Percentiles rank a stretch among this genome's conserved stretches.
Evolutionary conservation across 495 filamentous ascomycete genomes (phyloP).

Genomic region (Cercophora sp.): DNA sequence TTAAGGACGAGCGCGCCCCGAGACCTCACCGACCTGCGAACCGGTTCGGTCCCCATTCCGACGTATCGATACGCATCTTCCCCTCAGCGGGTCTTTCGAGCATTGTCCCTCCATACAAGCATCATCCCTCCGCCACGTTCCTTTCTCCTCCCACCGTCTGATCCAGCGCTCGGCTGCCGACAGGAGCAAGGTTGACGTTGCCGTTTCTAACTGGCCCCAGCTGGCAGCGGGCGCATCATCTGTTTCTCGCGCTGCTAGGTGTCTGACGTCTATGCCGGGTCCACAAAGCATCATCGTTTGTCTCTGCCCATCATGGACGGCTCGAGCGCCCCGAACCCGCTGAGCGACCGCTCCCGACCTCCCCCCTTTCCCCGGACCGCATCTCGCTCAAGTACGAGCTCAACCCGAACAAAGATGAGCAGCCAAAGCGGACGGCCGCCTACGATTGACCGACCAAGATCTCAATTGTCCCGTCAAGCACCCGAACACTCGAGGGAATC

Average conservation of each 20-base stretch:
- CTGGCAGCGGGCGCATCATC: neutral
- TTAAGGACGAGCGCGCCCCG: constrained; percentile 16
- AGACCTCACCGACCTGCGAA: neutral
- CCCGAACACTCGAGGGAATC: constrained; percentile 24
- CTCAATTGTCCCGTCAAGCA: constrained; percentile 30
- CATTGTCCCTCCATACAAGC: neutral
- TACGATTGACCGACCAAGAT: constrained; percentile 21
- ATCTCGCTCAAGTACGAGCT: constrained; percentile 35
- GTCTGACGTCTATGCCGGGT: constrained; percentile 14
- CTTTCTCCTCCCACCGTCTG: neutral
- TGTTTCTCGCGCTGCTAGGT: neutral
- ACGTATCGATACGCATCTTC: constrained; percentile 4
- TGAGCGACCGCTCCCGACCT: constrained; percentile 21
- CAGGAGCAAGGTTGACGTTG: neutral
- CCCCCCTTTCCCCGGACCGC: constrained; percentile 34
- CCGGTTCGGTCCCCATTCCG: constrained; percentile 12
- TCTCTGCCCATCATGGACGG: constrained; percentile 25
- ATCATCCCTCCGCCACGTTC: neutral
- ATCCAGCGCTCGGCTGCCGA: constrained; percentile 10
- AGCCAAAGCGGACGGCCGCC: constrained; percentile 30
- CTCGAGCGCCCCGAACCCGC: constrained; percentile 8
- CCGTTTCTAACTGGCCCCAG: neutral
- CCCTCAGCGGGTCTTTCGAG: neutral
- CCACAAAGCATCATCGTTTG: constrained; percentile 15
- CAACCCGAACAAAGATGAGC: constrained; percentile 37